phyloP scores from a whole-genome alignment of 1,284 basidiomycete genomes.

The Phenoliferia sp. region DNA sequence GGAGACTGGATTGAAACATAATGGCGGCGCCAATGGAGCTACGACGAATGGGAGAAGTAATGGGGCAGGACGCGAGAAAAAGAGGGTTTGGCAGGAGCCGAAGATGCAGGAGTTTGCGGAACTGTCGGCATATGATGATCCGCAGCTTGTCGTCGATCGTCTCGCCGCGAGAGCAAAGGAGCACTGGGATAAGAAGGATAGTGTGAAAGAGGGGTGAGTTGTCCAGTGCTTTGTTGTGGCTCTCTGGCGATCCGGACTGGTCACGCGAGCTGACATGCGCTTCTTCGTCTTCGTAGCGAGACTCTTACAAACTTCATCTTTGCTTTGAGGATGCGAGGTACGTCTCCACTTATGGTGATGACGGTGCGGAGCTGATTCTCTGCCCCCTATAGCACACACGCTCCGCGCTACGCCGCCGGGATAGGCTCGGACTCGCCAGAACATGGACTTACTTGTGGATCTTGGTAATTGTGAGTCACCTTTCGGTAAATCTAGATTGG shows the following conservation, averaged over 20 bases:
- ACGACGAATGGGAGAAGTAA: background rate
- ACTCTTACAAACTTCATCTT: conserved; percentile 33
- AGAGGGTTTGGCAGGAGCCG: conserved; percentile 26
- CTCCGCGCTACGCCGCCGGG: conserved; percentile 25
- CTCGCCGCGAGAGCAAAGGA: conserved; percentile 22
- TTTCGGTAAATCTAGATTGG: too few relatives aligned
- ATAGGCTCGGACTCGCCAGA: too few relatives aligned
- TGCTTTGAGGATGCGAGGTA: conserved; percentile 9
- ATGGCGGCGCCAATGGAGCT: background rate
- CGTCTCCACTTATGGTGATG: background rate
- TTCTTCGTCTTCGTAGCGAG: conserved; percentile 12
- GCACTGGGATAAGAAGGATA: conserved; percentile 31
- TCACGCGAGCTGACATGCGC: background rate
- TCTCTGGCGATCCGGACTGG: background rate
- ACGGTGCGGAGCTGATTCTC: background rate
- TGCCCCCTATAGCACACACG: conserved; percentile 9
- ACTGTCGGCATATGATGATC: conserved; percentile 24
- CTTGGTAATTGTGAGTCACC: too few relatives aligned
- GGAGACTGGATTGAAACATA: background rate
- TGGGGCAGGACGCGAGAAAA: background rate
- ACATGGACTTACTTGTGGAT: too few relatives aligned
- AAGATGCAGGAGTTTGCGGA: conserved; percentile 27
- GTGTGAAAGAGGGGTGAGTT: conserved; percentile 29
- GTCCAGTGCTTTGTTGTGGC: background rate
- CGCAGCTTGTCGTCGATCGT: conserved; percentile 16